Base-by-base conservation (phyloP, 768 basidiomycete genomes). In the Hericium erinaceus region DNA sequence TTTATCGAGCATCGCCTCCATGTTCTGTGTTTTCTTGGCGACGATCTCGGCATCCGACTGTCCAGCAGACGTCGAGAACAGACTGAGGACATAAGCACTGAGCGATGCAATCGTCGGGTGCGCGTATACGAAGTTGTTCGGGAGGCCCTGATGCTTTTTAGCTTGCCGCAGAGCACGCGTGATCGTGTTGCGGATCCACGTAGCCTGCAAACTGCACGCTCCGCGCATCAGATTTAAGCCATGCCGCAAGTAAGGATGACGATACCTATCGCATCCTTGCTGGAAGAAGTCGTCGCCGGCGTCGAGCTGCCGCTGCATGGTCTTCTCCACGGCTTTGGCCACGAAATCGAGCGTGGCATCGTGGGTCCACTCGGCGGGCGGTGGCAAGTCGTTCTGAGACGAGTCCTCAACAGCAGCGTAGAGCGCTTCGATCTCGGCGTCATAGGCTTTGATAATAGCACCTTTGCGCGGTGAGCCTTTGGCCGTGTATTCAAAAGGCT, bases 391-490 rank as follows among this genome's bases (percentile, higher is more conserved):
- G 4, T 16, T 26, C 28, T 54, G 26, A 15, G 49, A 48, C 38
- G 50, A 37, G 2, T 16, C 8, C 37, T 40, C 41, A 22, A 22
- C 15, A 12, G 12, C 60, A 70, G 58, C 56, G 15, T 66, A 82
- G 73, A 81, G 51, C 16, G 63, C 68, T 28, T 80, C 71, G 20
- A 83, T 80, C 56, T 82, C 80, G 1, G 70, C 54, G 12, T 66
- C 67, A 60, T 82, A 82, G 16, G 66, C 11, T 3, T 55, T 63
- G 39, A 79, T 54, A 1, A 75, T 70, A 4, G 70, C 72, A 56
- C 75, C 76, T 51, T 74, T 73, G 44, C 68, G 67, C 3, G 78
- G 71, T 0, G 79, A 77, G 1, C 78, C 77, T 60, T 81, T 82
- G 0, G 68, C 73, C 1, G 77, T 67, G 20, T 74, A 73, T n/a